Evolutionary conservation across 257 asterid species (phyloP).

Genomic region (Penstemon newberryi): DNA sequence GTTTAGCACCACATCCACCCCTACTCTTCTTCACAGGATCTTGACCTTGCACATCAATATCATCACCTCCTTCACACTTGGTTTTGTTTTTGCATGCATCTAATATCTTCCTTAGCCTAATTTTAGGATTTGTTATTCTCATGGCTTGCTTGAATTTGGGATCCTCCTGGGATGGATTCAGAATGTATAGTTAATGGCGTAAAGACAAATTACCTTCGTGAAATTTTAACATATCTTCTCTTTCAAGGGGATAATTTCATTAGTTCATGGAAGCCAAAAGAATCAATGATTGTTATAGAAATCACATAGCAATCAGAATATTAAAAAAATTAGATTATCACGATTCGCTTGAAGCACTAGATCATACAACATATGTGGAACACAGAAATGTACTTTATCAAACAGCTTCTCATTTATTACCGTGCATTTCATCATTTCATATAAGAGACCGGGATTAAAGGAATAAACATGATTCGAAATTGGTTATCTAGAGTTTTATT

Average conservation of each 20-base stretch:
- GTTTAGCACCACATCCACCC: constrained; percentile 99
- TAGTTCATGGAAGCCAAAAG: not conserved
- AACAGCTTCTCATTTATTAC: not conserved
- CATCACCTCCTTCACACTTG: constrained; percentile 95
- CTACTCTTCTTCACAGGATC: constrained; percentile 72
- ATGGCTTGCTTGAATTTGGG: constrained; percentile 80
- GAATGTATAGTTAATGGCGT: not conserved
- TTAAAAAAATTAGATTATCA: not conserved
- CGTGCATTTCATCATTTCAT: not conserved
- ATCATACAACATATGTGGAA: not conserved
- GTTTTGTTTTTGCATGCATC: constrained; percentile 87
- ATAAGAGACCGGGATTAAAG: constrained; percentile 13
- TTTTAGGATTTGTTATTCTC: constrained; percentile 83
- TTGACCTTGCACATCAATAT: constrained; percentile 70
- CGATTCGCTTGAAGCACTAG: not conserved
- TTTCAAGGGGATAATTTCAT: not conserved
- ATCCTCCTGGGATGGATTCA: constrained; percentile 55
- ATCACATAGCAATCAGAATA: not conserved
- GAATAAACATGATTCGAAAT: not conserved
- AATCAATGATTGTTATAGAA: not conserved
- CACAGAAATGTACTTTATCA: constrained; percentile 3
- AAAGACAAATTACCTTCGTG: constrained; percentile 2
- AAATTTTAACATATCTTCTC: not conserved
- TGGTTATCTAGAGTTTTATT: no score
- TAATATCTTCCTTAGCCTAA: constrained; percentile 68